Percentiles rank a stretch among this genome's conserved stretches.
These are phyloP conservation scores for Colletotrichum ledebouriae DNA, from an alignment of 2,329 filamentous ascomycete species.

Conservation along the genomic window DNA sequence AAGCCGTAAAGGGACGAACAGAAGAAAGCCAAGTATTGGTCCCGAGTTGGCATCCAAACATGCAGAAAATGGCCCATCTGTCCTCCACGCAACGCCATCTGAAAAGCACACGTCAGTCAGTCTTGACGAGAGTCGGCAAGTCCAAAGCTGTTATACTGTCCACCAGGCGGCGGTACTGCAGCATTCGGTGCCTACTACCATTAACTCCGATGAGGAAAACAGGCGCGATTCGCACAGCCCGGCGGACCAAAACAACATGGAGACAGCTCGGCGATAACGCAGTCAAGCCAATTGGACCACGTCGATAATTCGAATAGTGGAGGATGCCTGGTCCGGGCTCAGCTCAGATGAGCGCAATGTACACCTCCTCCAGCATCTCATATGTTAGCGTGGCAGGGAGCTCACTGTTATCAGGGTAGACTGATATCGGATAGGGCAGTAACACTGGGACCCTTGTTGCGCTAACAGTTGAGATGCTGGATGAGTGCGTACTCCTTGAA, in stretches of 20 bases:
- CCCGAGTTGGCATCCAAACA: not conserved
- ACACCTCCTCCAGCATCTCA: too few relatives aligned
- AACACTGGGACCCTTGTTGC: too few relatives aligned
- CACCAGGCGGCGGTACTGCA: not conserved
- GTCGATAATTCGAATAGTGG: slow-evolving; percentile 7
- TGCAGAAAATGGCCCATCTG: slow-evolving; percentile 23
- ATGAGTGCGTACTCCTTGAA: not conserved
- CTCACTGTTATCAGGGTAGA: too few relatives aligned
- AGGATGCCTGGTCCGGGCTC: slow-evolving; percentile 22
- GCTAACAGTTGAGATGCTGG: too few relatives aligned
- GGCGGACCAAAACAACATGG: slow-evolving; percentile 6
- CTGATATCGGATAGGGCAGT: too few relatives aligned
- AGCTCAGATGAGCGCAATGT: slow-evolving; percentile 6
- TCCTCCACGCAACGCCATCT: slow-evolving; percentile 22
- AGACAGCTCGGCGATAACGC: slow-evolving; percentile 17
- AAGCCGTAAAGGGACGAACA: too few relatives aligned
- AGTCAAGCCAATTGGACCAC: slow-evolving; percentile 21
- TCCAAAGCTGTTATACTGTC: not conserved
- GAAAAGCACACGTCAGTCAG: slow-evolving; percentile 25
- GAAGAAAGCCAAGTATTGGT: not conserved
- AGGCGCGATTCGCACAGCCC: slow-evolving; percentile 20
- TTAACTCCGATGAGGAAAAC: slow-evolving; percentile 7
- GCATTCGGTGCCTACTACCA: not conserved
- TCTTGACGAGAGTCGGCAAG: slow-evolving; percentile 6
- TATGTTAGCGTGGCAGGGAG: too few relatives aligned